phyloP scores from a whole-genome alignment of 1,284 basidiomycete genomes.

The Coniferiporia weirii region DNA sequence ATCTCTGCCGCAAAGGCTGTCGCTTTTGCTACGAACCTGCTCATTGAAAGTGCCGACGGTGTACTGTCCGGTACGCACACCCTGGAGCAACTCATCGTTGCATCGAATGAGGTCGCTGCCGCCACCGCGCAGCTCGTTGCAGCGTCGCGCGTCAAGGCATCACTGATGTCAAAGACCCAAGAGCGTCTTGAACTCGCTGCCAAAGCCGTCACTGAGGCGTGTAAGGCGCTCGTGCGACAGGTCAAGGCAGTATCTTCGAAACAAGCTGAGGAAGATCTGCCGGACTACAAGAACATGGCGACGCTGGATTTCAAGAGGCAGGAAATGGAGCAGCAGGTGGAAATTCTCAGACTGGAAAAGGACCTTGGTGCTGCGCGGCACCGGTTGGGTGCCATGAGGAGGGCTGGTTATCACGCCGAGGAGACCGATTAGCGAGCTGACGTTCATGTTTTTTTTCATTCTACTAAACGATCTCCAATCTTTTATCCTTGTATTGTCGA shows the following conservation, averaged over 20 bases:
- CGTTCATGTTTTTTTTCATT: neutral
- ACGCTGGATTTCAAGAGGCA: conserved; percentile 93
- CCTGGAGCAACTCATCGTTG: conserved; percentile 97
- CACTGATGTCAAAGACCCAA: conserved; percentile 98
- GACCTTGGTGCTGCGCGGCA: conserved; percentile 86
- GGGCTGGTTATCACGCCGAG: conserved; percentile 84
- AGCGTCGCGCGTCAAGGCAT: conserved; percentile 96
- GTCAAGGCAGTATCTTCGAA: conserved; percentile 93
- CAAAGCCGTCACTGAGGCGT: conserved; percentile 98
- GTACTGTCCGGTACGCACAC: conserved; percentile 96
- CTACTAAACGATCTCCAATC: neutral
- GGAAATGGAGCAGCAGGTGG: conserved; percentile 99
- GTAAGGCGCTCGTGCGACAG: conserved; percentile 93
- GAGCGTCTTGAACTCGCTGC: conserved; percentile 93
- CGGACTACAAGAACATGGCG: conserved; percentile 92
- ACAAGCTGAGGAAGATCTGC: conserved; percentile 72
- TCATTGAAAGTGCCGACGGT: conserved; percentile 98
- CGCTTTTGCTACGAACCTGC: conserved; percentile 92
- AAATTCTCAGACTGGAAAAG: conserved; percentile 95
- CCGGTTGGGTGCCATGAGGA: conserved; percentile 82
- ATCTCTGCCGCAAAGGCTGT: conserved; percentile 98
- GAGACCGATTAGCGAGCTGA: conserved; percentile 52
- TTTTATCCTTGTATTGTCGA: conserved; percentile 6
- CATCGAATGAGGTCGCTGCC: conserved; percentile 96
- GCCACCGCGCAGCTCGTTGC: conserved; percentile 98